phyloP scores from a whole-genome alignment of 2,329 filamentous ascomycete species.

The Elsinoe fawcettii region DNA sequence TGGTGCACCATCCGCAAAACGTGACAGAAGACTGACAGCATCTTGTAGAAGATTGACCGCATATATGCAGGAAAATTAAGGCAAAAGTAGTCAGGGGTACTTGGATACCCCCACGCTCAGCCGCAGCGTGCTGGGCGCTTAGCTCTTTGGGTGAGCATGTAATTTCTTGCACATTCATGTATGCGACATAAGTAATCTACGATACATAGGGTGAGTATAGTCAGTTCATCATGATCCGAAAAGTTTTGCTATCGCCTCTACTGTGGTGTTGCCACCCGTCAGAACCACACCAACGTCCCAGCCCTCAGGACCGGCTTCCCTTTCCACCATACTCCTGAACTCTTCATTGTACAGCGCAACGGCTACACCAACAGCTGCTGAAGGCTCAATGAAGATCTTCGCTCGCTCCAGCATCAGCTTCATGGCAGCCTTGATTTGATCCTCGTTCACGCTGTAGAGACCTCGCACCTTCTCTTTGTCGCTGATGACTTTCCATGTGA shows the following conservation, averaged over 20 bases:
- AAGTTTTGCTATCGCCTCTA: constrained; percentile 52
- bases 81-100: too few species aligned
- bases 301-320: constrained; percentile 60
- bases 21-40: too few species aligned
- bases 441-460: constrained; percentile 69
- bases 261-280: constrained; percentile 57
- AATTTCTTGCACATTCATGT: too few species aligned
- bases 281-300: constrained; percentile 63
- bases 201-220: too few species aligned
- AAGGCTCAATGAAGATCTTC: constrained; percentile 88
- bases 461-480: constrained; percentile 61
- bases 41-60: too few species aligned
- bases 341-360: constrained; percentile 79
- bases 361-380: constrained; percentile 74
- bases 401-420: constrained; percentile 73
- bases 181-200: too few species aligned
- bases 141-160: too few species aligned
- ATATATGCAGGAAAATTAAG: too few species aligned
- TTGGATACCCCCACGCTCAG: too few species aligned
- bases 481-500: constrained; percentile 72
- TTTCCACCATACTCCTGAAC: constrained; percentile 63
- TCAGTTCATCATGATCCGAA: constrained; percentile 30
- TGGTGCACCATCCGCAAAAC: too few species aligned
- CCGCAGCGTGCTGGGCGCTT: too few species aligned
- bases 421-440: constrained; percentile 72